These are phyloP conservation scores for Galerina sulciceps DNA, from an alignment of 768 basidiomycete genomes.

Conservation along the genomic window DNA sequence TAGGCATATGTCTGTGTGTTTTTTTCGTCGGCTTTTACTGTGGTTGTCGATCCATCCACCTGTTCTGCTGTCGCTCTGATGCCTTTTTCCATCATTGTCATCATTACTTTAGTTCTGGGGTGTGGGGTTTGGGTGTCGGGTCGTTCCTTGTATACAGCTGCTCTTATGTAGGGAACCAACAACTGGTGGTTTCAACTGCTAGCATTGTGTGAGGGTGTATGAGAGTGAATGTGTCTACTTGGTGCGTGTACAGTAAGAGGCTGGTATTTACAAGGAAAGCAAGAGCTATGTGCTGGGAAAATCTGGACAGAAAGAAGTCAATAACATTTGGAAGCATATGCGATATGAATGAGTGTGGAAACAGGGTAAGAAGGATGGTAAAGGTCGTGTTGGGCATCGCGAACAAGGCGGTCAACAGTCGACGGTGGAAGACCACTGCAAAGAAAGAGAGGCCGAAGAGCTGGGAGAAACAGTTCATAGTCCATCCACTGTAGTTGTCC, in stretches of 20 bases:
- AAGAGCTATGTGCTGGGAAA: neutral
- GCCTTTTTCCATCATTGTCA: slow-evolving; percentile 27
- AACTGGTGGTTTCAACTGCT: slow-evolving; percentile 61
- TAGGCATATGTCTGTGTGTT: slow-evolving; percentile 18
- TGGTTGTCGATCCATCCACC: slow-evolving; percentile 38
- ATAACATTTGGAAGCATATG: slow-evolving; percentile 48
- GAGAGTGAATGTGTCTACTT: slow-evolving; percentile 6
- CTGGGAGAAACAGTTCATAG: slow-evolving; percentile 67
- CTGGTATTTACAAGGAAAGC: slow-evolving; percentile 3
- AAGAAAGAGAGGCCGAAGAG: slow-evolving; percentile 63
- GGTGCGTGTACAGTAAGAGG: neutral
- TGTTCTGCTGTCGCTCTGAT: slow-evolving; percentile 31
- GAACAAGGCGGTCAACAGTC: slow-evolving; percentile 58
- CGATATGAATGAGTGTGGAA: slow-evolving; percentile 61
- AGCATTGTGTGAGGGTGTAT: slow-evolving; percentile 8
- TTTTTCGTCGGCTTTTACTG: slow-evolving; percentile 39
- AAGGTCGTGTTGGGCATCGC: slow-evolving; percentile 66
- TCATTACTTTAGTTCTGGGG: slow-evolving; percentile 19
- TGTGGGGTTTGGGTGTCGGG: slow-evolving; percentile 50
- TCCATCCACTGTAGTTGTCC: slow-evolving; percentile 79
- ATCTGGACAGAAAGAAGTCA: slow-evolving; percentile 1
- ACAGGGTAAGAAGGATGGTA: slow-evolving; percentile 60
- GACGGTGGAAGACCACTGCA: slow-evolving; percentile 54
- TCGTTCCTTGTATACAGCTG: slow-evolving; percentile 53
- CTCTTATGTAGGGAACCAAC: slow-evolving; percentile 47